Evolutionary conservation across 345 rosid species (phyloP), one percentile per base, ranked within the genome.

Genomic region (Limnanthes douglasii): DNA sequence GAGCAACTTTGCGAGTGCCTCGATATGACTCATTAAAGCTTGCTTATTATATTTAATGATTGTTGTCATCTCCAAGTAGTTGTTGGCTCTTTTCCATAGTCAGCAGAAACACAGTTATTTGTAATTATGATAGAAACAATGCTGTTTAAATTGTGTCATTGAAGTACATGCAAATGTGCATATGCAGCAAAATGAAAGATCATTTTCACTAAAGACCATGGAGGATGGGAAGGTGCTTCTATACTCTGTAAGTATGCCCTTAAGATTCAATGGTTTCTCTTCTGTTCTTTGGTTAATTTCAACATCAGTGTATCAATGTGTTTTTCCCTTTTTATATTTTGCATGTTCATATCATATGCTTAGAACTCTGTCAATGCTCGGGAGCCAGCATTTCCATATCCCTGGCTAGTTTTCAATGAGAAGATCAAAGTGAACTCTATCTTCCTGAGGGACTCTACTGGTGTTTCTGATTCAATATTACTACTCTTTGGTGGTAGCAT

Each of bases 141-240:
- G n/a, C n/a, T n/a, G n/a, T n/a, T n/a, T n/a, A n/a, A n/a, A n/a
- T n/a, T n/a, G n/a, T n/a, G n/a, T n/a, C n/a, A n/a, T n/a, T n/a
- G n/a, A n/a, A n/a, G n/a, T n/a, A n/a, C 19, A 46, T 34, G 23
- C 36, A 30, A 30, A n/a, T 36, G 53, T 29, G 25, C 36, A 15
- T 48, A 28, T 40, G 46, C 86, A 83, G 95, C 59, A 69, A 30
- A 88, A 66, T 46, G 95, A 68, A 43, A 83, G 57, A 53, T 72
- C 97, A 34, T 69, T 68, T 62, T 73, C 86, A 19, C 60, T 83
- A 46, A 88, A 83, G 77, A 88, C 97, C 8, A 83, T 88, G 97
- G 97, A 88, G 66, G 95, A 88, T 18, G 97, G 95, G 21, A 75
- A 54, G 42, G 97, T 83, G 48, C 86, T 78, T 61, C 70, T 88